These are phyloP conservation scores for Aciculosporium take DNA, from an alignment of 2,329 filamentous ascomycete genomes.

Conservation along the genomic window DNA sequence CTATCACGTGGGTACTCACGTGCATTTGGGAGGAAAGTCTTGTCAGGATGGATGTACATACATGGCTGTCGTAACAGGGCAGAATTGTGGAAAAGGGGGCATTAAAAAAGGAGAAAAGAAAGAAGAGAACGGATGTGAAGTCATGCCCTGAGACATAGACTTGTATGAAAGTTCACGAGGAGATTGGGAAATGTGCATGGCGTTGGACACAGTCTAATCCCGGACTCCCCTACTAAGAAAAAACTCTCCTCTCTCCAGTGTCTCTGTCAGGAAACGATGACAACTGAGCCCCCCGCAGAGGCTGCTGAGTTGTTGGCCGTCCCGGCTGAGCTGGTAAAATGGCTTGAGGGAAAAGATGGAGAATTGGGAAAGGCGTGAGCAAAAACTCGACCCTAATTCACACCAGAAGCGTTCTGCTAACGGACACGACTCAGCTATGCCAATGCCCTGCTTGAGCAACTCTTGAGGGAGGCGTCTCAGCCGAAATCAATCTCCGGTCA, in stretches of 20 bases:
- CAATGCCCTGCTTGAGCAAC: conserved; percentile 29
- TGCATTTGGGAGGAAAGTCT: too few species aligned
- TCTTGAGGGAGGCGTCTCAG: conserved; percentile 35
- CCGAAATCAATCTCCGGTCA: conserved; percentile 42
- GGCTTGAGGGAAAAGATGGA: conserved; percentile 27
- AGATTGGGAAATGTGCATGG: conserved; percentile 2
- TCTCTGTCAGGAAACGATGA: conserved; percentile 8
- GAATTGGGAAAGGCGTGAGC: conserved; percentile 23
- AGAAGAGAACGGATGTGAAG: neutral
- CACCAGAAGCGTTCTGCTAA: neutral
- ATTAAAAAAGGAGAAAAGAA: neutral
- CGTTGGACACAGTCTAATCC: neutral
- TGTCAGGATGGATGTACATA: too few species aligned
- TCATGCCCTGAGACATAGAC: neutral
- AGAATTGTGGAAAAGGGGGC: neutral
- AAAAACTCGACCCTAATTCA: conserved; percentile 3
- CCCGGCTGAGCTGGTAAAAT: conserved; percentile 23
- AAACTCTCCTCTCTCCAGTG: neutral
- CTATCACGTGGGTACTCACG: conserved; percentile 20
- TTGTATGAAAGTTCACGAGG: neutral
- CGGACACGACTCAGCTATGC: conserved; percentile 15
- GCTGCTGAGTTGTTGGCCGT: conserved; percentile 21
- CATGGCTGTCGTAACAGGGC: too few species aligned
- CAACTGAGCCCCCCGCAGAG: conserved; percentile 12
- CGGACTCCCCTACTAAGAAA: neutral